Percentiles rank a stretch among this genome's conserved stretches.
phyloP scores from a whole-genome alignment of 1,139 yeast genomes.

The Martiniozyma asiatica region DNA sequence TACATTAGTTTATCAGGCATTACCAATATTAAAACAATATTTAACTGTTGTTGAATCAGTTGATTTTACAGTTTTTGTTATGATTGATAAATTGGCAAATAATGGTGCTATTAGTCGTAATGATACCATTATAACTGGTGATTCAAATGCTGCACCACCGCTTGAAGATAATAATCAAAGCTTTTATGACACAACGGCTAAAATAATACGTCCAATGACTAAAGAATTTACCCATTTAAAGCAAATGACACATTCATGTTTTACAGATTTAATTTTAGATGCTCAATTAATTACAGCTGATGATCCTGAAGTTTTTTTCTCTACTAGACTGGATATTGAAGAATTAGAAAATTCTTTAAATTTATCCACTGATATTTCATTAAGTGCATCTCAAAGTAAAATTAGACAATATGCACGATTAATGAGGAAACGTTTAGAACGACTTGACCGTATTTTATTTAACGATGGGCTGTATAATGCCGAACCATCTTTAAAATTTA shows the following conservation, averaged over 20 bases:
- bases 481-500: constrained; percentile 37
- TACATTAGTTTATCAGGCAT: constrained; percentile 39
- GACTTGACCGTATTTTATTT: constrained; percentile 26
- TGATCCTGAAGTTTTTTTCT: constrained; percentile 62
- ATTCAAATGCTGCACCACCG: not conserved
- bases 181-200: constrained; percentile 23
- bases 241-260: constrained; percentile 57
- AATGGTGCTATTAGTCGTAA: constrained; percentile 8
- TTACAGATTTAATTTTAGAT: constrained; percentile 51
- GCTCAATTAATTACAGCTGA: constrained; percentile 59
- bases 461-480: constrained; percentile 35
- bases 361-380: not conserved
- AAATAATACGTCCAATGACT: constrained; percentile 42
- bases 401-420: constrained; percentile 4
- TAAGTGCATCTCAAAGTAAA: constrained; percentile 15
- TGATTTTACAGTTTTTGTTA: constrained; percentile 44
- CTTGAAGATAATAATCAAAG: constrained; percentile 13
- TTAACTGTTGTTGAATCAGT: constrained; percentile 46
- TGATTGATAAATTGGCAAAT: constrained; percentile 19
- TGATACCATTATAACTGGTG: constrained; percentile 10
- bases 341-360: not conserved
- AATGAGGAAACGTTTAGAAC: constrained; percentile 6
- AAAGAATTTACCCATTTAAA: constrained; percentile 66
- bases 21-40: constrained; percentile 37
- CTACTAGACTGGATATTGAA: constrained; percentile 45